phyloP scores from a whole-genome alignment of 306 rosid species.

The Morella rubra region DNA sequence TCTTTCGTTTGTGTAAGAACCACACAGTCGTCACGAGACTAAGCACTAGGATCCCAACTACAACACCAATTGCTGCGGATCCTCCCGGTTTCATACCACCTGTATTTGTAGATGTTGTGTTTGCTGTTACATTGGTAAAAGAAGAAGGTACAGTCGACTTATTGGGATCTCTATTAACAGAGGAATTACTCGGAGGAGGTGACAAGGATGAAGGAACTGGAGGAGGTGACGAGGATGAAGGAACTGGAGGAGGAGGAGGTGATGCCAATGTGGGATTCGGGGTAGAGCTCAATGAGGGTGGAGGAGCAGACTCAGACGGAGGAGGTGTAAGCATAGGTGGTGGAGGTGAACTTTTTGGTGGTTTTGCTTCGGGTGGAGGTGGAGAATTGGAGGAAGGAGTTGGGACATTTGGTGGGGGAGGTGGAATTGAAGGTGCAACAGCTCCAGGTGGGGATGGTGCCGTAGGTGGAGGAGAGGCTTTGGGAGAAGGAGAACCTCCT shows the following conservation, averaged over 20 bases:
- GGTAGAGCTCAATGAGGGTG: constrained; percentile 41
- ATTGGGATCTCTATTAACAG: not conserved
- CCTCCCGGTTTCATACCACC: constrained; percentile 50
- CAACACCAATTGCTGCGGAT: constrained; percentile 57
- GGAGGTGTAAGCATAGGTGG: constrained; percentile 45
- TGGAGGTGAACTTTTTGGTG: constrained; percentile 56
- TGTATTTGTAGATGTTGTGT: constrained; percentile 30
- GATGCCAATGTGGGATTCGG: constrained; percentile 50
- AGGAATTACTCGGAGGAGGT: constrained; percentile 40
- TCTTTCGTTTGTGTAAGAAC: constrained; percentile 63
- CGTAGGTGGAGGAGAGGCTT: constrained; percentile 44
- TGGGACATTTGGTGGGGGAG: constrained; percentile 59
- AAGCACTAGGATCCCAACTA: constrained; percentile 63
- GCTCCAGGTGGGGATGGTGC: constrained; percentile 48
- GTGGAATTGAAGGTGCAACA: constrained; percentile 37
- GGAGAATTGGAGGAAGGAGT: constrained; percentile 49
- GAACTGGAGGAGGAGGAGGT: constrained; percentile 65
- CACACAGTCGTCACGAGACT: constrained; percentile 65
- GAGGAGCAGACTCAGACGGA: constrained; percentile 54
- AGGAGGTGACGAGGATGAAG: constrained; percentile 60
- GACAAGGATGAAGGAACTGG: constrained; percentile 35
- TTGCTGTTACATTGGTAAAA: constrained; percentile 14
- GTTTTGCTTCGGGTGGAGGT: constrained; percentile 40
- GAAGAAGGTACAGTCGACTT: not conserved
- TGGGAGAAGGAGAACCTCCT: constrained; percentile 47